These are phyloP conservation scores for Coemansia sp. DNA, from an alignment of 192 early-diverging fungal species.

Conservation along the genomic window DNA sequence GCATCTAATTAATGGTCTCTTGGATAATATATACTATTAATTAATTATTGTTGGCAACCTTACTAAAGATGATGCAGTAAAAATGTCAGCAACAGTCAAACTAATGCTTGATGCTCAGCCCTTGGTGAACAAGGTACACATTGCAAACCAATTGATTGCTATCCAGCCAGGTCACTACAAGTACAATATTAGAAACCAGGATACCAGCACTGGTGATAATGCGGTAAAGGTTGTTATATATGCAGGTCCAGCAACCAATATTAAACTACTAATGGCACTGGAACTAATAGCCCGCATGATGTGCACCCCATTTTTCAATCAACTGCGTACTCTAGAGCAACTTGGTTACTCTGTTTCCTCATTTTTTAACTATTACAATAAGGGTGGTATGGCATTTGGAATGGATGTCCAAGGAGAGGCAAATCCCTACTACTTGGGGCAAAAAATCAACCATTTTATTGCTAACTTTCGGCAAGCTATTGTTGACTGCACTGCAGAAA, in stretches of 20 bases:
- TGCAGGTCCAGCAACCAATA: constrained; percentile 65
- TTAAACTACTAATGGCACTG: constrained; percentile 55
- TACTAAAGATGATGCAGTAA: constrained; percentile 59
- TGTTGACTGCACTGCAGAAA: constrained; percentile 15
- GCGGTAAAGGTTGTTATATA: constrained; percentile 76
- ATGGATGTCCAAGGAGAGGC: constrained; percentile 81
- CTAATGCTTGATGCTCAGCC: constrained; percentile 57
- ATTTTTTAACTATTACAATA: not conserved
- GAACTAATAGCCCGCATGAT: constrained; percentile 69
- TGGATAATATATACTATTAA: constrained; percentile 59
- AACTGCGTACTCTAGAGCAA: constrained; percentile 86
- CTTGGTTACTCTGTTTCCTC: constrained; percentile 58
- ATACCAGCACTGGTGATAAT: constrained; percentile 78
- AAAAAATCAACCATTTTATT: constrained; percentile 76
- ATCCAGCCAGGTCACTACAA: constrained; percentile 30
- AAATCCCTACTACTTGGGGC: constrained; percentile 72
- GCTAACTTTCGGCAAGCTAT: constrained; percentile 34
- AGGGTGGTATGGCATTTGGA: constrained; percentile 25
- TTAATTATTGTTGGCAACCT: constrained; percentile 80
- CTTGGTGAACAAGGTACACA: constrained; percentile 24
- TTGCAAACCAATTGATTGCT: not conserved
- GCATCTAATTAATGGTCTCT: not conserved
- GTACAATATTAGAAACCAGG: constrained; percentile 26
- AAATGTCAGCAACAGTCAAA: constrained; percentile 55
- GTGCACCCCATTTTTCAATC: constrained; percentile 80